Percentiles rank a stretch among this genome's conserved stretches.
phyloP scores from a whole-genome alignment of 1,139 yeast genomes.

The Magnusiomyces tetraspermus region DNA sequence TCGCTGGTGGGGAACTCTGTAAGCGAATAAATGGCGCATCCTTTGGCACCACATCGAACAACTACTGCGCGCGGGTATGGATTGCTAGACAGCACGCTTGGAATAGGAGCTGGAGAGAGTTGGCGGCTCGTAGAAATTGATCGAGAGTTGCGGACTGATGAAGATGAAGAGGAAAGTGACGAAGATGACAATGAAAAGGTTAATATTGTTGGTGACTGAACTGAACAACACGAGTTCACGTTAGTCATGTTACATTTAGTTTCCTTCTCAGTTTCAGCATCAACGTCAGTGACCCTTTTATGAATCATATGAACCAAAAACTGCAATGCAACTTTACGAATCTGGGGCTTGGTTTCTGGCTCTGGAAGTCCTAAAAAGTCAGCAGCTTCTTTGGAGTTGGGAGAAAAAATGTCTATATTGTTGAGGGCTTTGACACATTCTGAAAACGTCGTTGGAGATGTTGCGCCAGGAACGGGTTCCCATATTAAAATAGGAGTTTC shows the following conservation, averaged over 20 bases:
- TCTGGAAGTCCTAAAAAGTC: constrained; percentile 41
- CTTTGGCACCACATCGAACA: constrained; percentile 22
- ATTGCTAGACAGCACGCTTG: constrained; percentile 10
- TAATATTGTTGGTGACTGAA: neutral
- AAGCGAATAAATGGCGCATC: constrained; percentile 17
- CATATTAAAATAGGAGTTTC: constrained; percentile 45
- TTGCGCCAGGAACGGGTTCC: constrained; percentile 82
- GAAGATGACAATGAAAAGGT: neutral
- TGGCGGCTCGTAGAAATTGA: neutral
- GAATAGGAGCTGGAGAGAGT: neutral
- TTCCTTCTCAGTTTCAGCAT: constrained; percentile 24
- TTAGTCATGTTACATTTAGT: constrained; percentile 10
- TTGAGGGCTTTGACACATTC: constrained; percentile 38
- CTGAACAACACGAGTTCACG: constrained; percentile 8
- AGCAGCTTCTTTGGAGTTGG: constrained; percentile 79
- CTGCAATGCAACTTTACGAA: constrained; percentile 38
- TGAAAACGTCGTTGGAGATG: constrained; percentile 42
- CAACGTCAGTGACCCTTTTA: constrained; percentile 40
- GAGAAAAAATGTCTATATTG: constrained; percentile 56
- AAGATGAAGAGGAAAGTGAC: neutral
- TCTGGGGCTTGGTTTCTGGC: constrained; percentile 34
- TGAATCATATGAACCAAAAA: constrained; percentile 38
- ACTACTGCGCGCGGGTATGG: constrained; percentile 14
- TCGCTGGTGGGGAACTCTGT: constrained; percentile 1
- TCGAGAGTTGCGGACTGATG: neutral